Percentiles rank a stretch among this genome's conserved stretches.
Evolutionary conservation across 768 basidiomycete species (phyloP).

Genomic region (Mycena vitilis): DNA sequence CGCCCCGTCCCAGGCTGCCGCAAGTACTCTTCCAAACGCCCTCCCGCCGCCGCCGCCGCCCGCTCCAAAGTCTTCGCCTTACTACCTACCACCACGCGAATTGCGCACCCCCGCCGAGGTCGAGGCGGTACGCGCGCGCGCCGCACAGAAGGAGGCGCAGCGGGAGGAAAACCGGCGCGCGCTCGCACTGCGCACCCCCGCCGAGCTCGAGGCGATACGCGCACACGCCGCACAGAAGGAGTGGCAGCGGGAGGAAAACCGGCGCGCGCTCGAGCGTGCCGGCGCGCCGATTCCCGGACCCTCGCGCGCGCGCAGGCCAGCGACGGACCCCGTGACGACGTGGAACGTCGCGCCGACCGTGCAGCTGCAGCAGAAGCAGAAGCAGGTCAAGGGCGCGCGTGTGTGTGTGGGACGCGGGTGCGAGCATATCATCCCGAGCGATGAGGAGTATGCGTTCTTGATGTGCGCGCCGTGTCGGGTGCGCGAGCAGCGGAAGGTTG

Average conservation of each 20-base stretch:
- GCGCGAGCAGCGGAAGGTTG: conserved; percentile 39
- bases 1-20: too few species aligned
- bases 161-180: conserved; percentile 33
- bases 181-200: not conserved
- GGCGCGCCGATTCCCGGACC: not conserved
- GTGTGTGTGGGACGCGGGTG: conserved; percentile 52
- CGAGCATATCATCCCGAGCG: conserved; percentile 49
- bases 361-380: not conserved
- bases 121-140: conserved; percentile 6
- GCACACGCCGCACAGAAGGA: conserved; percentile 20
- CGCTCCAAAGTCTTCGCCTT: not conserved
- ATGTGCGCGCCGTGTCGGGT: conserved; percentile 54
- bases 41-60: not conserved
- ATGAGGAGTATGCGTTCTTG: conserved; percentile 53
- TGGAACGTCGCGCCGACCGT: conserved; percentile 6
- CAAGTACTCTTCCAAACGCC: too few species aligned
- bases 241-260: conserved; percentile 34
- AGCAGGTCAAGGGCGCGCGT: conserved; percentile 43
- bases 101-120: not conserved
- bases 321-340: not conserved
- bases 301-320: not conserved
- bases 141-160: conserved; percentile 29
- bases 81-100: not conserved
- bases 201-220: conserved; percentile 4
- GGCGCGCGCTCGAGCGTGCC: conserved; percentile 26